Percentiles rank a stretch among this genome's conserved stretches.
Evolutionary conservation across 192 early-diverging fungal genomes (phyloP).

Genomic region (Coemansia sp.): DNA sequence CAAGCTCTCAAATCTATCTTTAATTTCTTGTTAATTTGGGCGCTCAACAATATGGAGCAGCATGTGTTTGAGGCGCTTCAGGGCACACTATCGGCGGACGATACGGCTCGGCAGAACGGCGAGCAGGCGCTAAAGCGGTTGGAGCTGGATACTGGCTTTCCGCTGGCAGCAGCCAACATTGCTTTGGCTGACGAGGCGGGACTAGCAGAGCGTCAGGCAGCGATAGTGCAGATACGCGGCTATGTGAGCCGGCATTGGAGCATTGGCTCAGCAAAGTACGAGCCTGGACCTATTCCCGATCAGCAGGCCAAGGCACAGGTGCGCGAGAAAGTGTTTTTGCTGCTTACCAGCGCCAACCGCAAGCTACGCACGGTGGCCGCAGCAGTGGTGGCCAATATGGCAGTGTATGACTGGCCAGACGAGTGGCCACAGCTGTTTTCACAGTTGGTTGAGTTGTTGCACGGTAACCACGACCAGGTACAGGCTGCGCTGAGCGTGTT

Average conservation of each 20-base stretch:
- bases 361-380: constrained; percentile 56
- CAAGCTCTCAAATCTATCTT: no score
- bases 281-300: constrained; percentile 45
- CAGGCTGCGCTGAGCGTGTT: constrained; percentile 86
- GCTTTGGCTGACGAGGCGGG: constrained; percentile 61
- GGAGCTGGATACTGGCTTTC: constrained; percentile 58
- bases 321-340: constrained; percentile 40
- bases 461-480: constrained; percentile 62
- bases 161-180: constrained; percentile 67
- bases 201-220: constrained; percentile 67
- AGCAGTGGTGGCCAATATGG: constrained; percentile 84
- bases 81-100: constrained; percentile 66
- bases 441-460: constrained; percentile 67
- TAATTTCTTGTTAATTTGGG: not conserved
- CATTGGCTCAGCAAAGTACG: constrained; percentile 57
- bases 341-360: constrained; percentile 30
- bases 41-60: constrained; percentile 63
- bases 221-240: constrained; percentile 68
- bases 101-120: constrained; percentile 62
- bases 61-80: constrained; percentile 69
- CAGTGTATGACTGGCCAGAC: constrained; percentile 90
- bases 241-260: constrained; percentile 78
- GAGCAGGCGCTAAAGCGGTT: constrained; percentile 71
- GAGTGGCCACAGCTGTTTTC: constrained; percentile 88
- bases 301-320: constrained; percentile 44